Evolutionary conservation across 768 basidiomycete species (phyloP).

Genomic region (Suillus variegatus): DNA sequence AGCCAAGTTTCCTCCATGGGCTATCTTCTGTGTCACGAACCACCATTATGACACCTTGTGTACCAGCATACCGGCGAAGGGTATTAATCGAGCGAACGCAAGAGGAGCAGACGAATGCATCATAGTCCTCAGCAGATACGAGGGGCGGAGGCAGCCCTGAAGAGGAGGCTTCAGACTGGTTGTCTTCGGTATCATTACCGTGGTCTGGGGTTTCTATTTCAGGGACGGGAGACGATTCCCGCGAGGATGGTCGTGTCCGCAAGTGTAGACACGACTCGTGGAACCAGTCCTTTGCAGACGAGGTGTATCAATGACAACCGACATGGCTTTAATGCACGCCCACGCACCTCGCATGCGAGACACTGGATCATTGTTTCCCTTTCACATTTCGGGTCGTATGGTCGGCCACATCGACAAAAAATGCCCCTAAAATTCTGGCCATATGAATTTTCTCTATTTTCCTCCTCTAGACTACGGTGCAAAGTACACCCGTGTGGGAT

Average conservation of each 20-base stretch:
- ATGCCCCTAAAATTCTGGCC: slow-evolving; percentile 69
- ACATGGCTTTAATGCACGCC: neutral
- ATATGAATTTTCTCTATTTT: slow-evolving; percentile 64
- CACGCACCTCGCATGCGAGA: slow-evolving; percentile 72
- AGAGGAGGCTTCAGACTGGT: slow-evolving; percentile 61
- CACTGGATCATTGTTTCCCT: slow-evolving; percentile 90
- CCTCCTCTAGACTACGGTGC: slow-evolving; percentile 52
- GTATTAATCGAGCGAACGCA: slow-evolving; percentile 62
- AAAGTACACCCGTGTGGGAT: slow-evolving; percentile 65
- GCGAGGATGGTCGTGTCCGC: slow-evolving; percentile 59
- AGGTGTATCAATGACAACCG: slow-evolving; percentile 2
- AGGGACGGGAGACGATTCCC: slow-evolving; percentile 38
- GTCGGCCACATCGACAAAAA: slow-evolving; percentile 75
- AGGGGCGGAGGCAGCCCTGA: slow-evolving; percentile 68
- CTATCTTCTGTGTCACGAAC: slow-evolving; percentile 47
- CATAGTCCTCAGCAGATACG: slow-evolving; percentile 69
- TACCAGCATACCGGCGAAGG: slow-evolving; percentile 67
- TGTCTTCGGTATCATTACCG: slow-evolving; percentile 45
- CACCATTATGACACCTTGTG: slow-evolving; percentile 67
- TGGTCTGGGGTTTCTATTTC: slow-evolving; percentile 3
- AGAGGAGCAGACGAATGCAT: slow-evolving; percentile 68
- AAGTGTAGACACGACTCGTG: slow-evolving; percentile 89
- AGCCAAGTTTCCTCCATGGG: slow-evolving; percentile 56
- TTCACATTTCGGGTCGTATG: slow-evolving; percentile 75
- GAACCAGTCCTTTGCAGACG: slow-evolving; percentile 73